Evolutionary conservation across 495 filamentous ascomycete genomes (phyloP).

Genomic region (Tuber magnatum): DNA sequence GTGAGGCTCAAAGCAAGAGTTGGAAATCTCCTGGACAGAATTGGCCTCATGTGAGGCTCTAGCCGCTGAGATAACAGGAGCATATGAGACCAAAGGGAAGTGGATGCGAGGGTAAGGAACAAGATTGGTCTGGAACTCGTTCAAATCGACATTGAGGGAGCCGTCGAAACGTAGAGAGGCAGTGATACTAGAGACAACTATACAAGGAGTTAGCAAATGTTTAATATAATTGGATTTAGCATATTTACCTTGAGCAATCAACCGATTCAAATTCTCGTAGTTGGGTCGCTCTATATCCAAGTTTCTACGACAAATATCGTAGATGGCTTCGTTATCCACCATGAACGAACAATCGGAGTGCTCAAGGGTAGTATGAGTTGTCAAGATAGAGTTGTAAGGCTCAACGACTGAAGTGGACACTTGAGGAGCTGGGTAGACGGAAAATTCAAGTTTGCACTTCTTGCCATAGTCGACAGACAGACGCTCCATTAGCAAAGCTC

Average conservation of each 20-base stretch:
- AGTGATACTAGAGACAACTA: conserved; percentile 81
- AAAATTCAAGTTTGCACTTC: conserved; percentile 92
- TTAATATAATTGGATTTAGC: conserved; percentile 4
- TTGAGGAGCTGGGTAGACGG: conserved; percentile 78
- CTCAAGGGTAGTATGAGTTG: conserved; percentile 88
- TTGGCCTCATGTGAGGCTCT: conserved; percentile 79
- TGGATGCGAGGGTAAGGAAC: conserved; percentile 88
- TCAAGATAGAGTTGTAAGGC: conserved; percentile 87
- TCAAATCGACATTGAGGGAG: conserved; percentile 83
- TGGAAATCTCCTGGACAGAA: conserved; percentile 59
- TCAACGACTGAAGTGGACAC: conserved; percentile 84
- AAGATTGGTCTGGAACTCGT: conserved; percentile 92
- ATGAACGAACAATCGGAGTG: conserved; percentile 90
- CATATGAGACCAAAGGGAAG: conserved; percentile 83
- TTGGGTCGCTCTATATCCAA: conserved; percentile 78
- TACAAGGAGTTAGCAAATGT: conserved; percentile 17
- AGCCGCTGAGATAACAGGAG: conserved; percentile 71
- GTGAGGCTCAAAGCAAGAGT: conserved; percentile 76
- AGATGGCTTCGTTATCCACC: conserved; percentile 88
- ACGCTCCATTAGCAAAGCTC: conserved; percentile 77
- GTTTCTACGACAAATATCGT: conserved; percentile 85
- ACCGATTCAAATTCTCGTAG: conserved; percentile 81
- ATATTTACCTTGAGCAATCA: conserved; percentile 63
- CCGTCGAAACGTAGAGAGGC: conserved; percentile 85
- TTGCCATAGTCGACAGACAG: conserved; percentile 84